phyloP scores from a whole-genome alignment of 305 asterid species.

The Coffea humblotiana region DNA sequence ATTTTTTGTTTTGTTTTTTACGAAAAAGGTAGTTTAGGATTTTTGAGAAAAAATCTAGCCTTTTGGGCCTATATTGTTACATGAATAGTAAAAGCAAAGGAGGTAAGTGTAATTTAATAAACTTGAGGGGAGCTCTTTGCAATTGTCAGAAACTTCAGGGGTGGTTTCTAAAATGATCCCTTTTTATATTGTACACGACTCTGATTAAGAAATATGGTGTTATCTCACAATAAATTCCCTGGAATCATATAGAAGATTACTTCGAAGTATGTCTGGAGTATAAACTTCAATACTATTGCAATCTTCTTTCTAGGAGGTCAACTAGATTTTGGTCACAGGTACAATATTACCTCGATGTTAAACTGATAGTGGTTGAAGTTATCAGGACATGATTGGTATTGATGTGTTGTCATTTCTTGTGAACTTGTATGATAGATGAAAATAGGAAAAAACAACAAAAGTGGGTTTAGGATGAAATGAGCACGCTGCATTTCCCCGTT shows the following conservation, averaged over 20 bases:
- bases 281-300: not conserved
- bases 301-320: not conserved
- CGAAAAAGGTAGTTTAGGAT: no score
- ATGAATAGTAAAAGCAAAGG: no score
- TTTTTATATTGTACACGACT: no score
- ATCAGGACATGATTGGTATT: not conserved
- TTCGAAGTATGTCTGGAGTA: not conserved
- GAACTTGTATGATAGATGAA: not conserved
- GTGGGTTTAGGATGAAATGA: not conserved
- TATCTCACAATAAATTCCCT: not conserved
- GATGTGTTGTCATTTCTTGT: not conserved
- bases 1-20: no score
- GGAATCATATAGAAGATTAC: not conserved
- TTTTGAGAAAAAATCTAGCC: no score
- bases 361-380: not conserved
- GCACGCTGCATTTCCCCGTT: no score
- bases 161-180: no score
- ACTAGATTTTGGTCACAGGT: not conserved
- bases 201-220: not conserved
- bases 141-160: no score
- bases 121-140: no score
- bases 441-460: not conserved
- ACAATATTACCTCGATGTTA: not conserved
- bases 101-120: no score
- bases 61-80: no score